Percentiles rank a stretch among this genome's conserved stretches.
Evolutionary conservation across 176 grass and related monocot species (phyloP).

Genomic region (Musa beccarii): DNA sequence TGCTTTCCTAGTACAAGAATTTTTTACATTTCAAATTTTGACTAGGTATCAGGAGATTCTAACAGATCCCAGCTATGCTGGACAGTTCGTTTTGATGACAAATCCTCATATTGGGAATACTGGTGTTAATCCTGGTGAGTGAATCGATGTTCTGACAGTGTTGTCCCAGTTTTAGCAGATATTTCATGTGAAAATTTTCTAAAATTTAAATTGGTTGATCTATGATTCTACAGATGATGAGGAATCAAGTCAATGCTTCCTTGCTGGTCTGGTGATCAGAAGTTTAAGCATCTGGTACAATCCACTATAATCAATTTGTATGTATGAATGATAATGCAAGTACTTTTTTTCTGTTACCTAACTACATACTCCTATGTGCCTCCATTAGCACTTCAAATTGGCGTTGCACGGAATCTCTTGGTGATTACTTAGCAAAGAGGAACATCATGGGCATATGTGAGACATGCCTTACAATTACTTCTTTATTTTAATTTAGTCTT

Average conservation of each 20-base stretch:
- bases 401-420: slow-evolving; percentile 73
- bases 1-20: neutral
- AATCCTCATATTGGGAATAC: slow-evolving; percentile 98
- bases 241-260: slow-evolving; percentile 76
- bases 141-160: neutral
- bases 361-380: neutral
- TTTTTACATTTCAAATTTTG: neutral
- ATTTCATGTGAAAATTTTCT: neutral
- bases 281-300: slow-evolving; percentile 76
- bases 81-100: slow-evolving; percentile 95
- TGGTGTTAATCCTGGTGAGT: slow-evolving; percentile 72
- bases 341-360: neutral
- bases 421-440: slow-evolving; percentile 71
- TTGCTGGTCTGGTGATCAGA: slow-evolving; percentile 79
- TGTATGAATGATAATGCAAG: neutral
- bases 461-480: slow-evolving; percentile 11
- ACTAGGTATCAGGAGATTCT: slow-evolving; percentile 94
- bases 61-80: slow-evolving; percentile 93
- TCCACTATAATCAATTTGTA: neutral
- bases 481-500: neutral
- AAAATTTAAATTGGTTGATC: neutral
- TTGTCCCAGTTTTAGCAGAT: neutral
- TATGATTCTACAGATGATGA: slow-evolving; percentile 58
- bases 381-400: slow-evolving; percentile 77
- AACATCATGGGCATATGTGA: slow-evolving; percentile 98